Evolutionary conservation across 805 yeast species (phyloP).

Genomic region (Saccharomycopsis javanensis): DNA sequence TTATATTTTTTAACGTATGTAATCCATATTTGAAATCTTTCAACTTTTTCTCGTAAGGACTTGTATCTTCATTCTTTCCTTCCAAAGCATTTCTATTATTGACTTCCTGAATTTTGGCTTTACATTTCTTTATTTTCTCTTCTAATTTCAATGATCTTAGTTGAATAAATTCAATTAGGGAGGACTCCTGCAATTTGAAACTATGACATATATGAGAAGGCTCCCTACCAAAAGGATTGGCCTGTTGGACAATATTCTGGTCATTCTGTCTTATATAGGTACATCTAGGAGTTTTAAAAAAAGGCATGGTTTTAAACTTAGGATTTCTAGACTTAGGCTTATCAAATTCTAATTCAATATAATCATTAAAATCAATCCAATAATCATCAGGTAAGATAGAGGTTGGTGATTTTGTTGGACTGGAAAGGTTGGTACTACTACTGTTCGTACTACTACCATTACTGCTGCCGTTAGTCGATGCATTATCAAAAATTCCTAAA

Average conservation of each 20-base stretch:
- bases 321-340: constrained; percentile 35
- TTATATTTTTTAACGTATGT: constrained; percentile 25
- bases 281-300: constrained; percentile 46
- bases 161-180: constrained; percentile 40
- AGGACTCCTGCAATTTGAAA: constrained; percentile 40
- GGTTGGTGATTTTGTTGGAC: not conserved
- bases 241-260: constrained; percentile 34
- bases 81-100: constrained; percentile 13
- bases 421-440: constrained; percentile 14
- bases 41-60: constrained; percentile 20
- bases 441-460: constrained; percentile 17
- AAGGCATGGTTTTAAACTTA: constrained; percentile 35
- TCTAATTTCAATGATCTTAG: constrained; percentile 31
- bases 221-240: constrained; percentile 52
- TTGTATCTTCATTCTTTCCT: not conserved
- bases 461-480: constrained; percentile 10
- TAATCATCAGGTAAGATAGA: not conserved
- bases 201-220: constrained; percentile 44
- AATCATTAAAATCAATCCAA: constrained; percentile 77
- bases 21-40: constrained; percentile 27
- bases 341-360: constrained; percentile 52
- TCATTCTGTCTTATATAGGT: constrained; percentile 48
- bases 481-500: constrained; percentile 21
- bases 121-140: constrained; percentile 28
- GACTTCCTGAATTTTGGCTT: constrained; percentile 23